phyloP scores from a whole-genome alignment of 371 early-diverging fungal genomes.

The Mucor sp. region DNA sequence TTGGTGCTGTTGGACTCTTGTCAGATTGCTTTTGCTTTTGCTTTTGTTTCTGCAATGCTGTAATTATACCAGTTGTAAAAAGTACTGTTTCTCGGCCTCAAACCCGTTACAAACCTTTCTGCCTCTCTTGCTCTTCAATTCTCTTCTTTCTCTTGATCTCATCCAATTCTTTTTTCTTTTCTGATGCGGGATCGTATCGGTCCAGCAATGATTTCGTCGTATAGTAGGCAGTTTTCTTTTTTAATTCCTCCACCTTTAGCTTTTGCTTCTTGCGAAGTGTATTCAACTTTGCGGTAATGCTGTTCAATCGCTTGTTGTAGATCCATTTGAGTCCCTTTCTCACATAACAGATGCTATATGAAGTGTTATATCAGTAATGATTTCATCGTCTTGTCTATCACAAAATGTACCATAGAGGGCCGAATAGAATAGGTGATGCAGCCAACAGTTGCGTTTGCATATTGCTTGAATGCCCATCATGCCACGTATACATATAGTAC shows the following conservation, averaged over 20 bases:
- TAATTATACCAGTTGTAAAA: not conserved
- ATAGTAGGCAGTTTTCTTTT: slow-evolving; percentile 85
- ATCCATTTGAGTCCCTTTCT: slow-evolving; percentile 48
- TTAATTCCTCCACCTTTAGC: slow-evolving; percentile 79
- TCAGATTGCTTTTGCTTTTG: not conserved
- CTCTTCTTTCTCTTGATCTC: not conserved
- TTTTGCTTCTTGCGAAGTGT: slow-evolving; percentile 56
- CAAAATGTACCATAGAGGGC: slow-evolving; percentile 24
- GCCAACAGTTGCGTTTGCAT: not conserved
- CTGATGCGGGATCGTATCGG: slow-evolving; percentile 65
- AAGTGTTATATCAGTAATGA: no score
- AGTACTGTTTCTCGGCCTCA: not conserved
- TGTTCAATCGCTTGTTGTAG: slow-evolving; percentile 54
- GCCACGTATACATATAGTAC: slow-evolving; percentile 28
- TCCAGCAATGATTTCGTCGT: slow-evolving; percentile 89
- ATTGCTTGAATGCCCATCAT: slow-evolving; percentile 3
- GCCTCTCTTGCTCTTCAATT: slow-evolving; percentile 2
- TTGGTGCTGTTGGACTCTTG: not conserved
- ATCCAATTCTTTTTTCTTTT: slow-evolving; percentile 17
- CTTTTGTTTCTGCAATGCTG: not conserved
- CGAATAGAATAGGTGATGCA: not conserved
- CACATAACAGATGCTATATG: slow-evolving; percentile 51
- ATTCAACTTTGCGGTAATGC: slow-evolving; percentile 52
- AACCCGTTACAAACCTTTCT: not conserved
- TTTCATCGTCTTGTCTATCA: slow-evolving; percentile 29